Evolutionary conservation across 139 green algal genomes (phyloP).

Genomic region (Coccomyxa sp.): DNA sequence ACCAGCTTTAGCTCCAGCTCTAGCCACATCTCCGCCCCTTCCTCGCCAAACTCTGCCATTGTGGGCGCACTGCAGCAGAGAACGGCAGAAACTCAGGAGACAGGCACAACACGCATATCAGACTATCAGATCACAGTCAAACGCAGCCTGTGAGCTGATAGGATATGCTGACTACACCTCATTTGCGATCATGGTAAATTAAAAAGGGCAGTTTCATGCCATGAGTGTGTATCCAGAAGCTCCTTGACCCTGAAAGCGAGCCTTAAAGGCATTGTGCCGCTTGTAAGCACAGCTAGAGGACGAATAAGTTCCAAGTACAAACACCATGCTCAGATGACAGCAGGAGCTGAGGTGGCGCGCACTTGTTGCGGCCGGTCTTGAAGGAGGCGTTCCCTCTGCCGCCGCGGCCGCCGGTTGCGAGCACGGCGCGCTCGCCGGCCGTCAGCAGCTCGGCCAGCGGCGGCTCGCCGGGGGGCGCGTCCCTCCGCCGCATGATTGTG

Average conservation of each 20-base stretch:
- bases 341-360: background rate
- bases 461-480: conserved; percentile 32
- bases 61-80: conserved; percentile 42
- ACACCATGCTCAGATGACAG: no score
- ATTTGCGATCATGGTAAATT: no score
- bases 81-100: background rate
- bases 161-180: no score
- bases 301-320: no score
- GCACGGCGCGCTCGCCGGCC: conserved; percentile 61
- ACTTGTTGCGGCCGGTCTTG: conserved; percentile 83
- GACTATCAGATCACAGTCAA: no score
- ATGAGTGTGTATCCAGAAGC: no score
- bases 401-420: conserved; percentile 78
- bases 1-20: conserved; percentile 84
- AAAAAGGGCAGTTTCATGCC: no score
- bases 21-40: conserved; percentile 64
- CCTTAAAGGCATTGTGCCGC: no score
- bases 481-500: conserved; percentile 78
- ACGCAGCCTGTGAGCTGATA: no score
- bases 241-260: no score
- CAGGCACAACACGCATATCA: background rate
- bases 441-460: conserved; percentile 79
- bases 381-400: conserved; percentile 92
- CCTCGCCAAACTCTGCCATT: conserved; percentile 64
- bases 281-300: no score